Base-by-base conservation (phyloP, 768 basidiomycete species). In the Leccinum obscurum region DNA sequence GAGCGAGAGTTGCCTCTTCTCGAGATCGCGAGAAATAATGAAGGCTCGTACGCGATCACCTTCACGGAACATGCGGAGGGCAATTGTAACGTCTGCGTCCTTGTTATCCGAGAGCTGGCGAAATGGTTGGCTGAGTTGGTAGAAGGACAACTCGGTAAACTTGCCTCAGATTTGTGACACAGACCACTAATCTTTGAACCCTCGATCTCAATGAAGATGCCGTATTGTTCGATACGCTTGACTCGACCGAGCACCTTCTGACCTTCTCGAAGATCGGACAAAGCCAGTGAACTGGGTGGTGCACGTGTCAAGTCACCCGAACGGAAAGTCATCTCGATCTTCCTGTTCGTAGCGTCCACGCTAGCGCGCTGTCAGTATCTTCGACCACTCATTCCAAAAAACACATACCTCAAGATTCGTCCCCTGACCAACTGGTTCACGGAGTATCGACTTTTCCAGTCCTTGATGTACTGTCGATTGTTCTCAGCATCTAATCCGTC, bases 101-200 rank as follows among this genome's bases (percentile, higher is more conserved):
- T 85, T 81, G 71, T 92, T 93, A 69, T 98, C 96, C 8, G 95
- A 91, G 48, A 98, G 80, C 94, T 97, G 63, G 26, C 35, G 22
- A 20, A 58, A 57, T 54, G 24, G 54, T 41, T 44, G 54, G 54
- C 52, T 55, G 17, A n/a, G 15, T 54, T 9, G 22, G 20, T 1
- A 46, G 20, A 49, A 54, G 32, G 28, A 51, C 44, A 41, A 37
- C 52, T n/a, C 44, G 30, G 28, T 48, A 48, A 46, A 62, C 80
- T 55, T 66, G 89, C 93, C 82, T 98, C 84, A 10, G 93, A 92
- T 74, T 94, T 95, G 73, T 98, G 96, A 72, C 96, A 99, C 11
- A 99, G 80, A 6, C 96, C 96, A 62, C 83, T 87, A 53, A 98
- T 78, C 69, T 88, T 90, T 0, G 92, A 88, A 17, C 84, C 89